Percentiles rank a stretch among this genome's conserved stretches.
Evolutionary conservation across 2,329 filamentous ascomycete genomes (phyloP).

Genomic region (Nigrospora sphaerica): DNA sequence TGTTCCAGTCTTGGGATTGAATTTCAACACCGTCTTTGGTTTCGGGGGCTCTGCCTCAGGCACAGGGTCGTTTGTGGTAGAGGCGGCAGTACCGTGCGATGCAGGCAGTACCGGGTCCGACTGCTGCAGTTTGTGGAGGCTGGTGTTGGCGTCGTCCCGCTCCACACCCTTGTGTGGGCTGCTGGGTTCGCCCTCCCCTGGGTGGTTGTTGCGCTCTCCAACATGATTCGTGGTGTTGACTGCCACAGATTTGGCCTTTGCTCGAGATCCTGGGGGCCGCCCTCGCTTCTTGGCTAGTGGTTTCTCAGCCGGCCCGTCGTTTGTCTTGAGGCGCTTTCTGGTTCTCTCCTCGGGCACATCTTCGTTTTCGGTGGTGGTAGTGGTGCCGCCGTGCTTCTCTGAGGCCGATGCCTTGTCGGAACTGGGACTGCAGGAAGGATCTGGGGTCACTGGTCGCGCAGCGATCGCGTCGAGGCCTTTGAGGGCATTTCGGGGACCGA

Average conservation of each 20-base stretch:
- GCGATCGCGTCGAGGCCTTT: slow-evolving; percentile 6
- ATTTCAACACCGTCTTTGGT: slow-evolving; percentile 43
- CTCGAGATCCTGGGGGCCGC: background rate
- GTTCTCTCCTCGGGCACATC: slow-evolving; percentile 18
- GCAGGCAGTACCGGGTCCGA: no score
- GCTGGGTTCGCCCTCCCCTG: no score
- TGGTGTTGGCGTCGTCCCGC: no score
- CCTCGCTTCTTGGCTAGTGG: background rate
- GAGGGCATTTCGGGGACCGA: slow-evolving; percentile 14
- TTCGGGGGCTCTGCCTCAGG: slow-evolving; percentile 15
- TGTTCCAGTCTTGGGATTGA: slow-evolving; percentile 55
- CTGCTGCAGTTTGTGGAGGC: no score
- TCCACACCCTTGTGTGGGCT: no score
- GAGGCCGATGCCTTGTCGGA: slow-evolving; percentile 10
- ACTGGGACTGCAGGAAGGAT: slow-evolving; percentile 21
- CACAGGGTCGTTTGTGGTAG: no score
- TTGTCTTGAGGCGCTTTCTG: slow-evolving; percentile 37
- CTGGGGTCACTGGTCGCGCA: slow-evolving; percentile 18
- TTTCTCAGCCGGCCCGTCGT: slow-evolving; percentile 12
- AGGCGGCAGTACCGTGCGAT: no score
- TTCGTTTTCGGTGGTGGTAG: slow-evolving; percentile 15
- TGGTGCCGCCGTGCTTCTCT: background rate
- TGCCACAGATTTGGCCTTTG: slow-evolving; percentile 9
- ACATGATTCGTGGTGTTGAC: slow-evolving; percentile 11
- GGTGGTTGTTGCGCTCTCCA: background rate